Base-by-base conservation (phyloP, 306 rosid genomes). In the Rosa multiflora region DNA sequence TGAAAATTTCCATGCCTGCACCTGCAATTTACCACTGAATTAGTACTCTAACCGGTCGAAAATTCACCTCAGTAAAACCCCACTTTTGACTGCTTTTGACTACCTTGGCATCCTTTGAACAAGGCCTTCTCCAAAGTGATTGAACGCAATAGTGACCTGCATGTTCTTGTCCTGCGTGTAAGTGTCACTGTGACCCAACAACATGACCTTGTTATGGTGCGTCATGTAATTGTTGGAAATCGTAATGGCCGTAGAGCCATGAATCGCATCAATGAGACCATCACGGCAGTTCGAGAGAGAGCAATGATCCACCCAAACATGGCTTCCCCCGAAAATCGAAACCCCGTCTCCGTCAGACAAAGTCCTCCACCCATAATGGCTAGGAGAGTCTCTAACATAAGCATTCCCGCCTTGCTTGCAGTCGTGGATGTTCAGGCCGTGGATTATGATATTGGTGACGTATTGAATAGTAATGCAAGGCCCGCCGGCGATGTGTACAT, bases 91-190 rank as follows among this genome's bases (percentile, higher is more conserved):
- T 35, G 18, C 5, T 40, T 32, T 32, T 6, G 12, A 3, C 12
- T 67, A 88, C 92, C 92, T 83, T 39, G 92, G 92, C 90, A 92
- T 94, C 83, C 99, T 88, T 62, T 92, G 97, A 10, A 92, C 91
- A 5, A 95, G 90, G 1, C 97, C 99, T 87, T 91, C 96, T 14
- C 99, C 99, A 77, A 92, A 92, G 85, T 95, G 99, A 89, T 95
- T 95, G 67, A 95, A 95, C 32, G 99, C 97, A 67, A 95, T 90
- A 43, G 98, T 95, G 78, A 91, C 96, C 76, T 93, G 98, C 98
- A 93, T 95, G 72, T 82, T 87, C 87, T 95, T 95, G 64, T 95
- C 99, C 51, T 63, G 77, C 4, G 76, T 87, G 74, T 80, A 93
- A 63, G 78, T 75, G 56, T 95, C 99, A 83, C 99, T 92, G 20